Evolutionary conservation across 2,329 filamentous ascomycete genomes (phyloP).

Genomic region (Ambrosiella cleistominuta): DNA sequence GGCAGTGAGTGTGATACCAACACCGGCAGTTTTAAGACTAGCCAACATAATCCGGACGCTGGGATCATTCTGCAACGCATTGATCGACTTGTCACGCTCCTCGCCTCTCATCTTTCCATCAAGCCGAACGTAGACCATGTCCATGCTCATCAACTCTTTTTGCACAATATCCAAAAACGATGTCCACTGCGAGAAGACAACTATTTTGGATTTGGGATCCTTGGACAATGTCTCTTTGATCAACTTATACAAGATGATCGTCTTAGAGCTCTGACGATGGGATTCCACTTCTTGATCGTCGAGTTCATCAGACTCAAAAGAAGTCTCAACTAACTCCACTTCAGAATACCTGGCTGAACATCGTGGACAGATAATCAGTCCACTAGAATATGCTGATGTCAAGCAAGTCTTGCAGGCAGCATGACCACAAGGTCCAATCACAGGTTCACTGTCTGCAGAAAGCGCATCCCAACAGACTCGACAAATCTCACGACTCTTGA

Average conservation of each 20-base stretch:
- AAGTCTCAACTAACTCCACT: slow-evolving; percentile 25
- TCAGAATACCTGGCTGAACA: slow-evolving; percentile 54
- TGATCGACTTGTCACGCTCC: slow-evolving; percentile 54
- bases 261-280: slow-evolving; percentile 63
- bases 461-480: slow-evolving; percentile 62
- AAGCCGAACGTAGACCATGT: slow-evolving; percentile 51
- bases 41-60: slow-evolving; percentile 62
- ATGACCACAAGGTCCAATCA: slow-evolving; percentile 77
- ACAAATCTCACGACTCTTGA: slow-evolving; percentile 55
- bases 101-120: slow-evolving; percentile 62
- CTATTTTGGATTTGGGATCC: slow-evolving; percentile 47
- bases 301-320: background rate
- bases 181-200: slow-evolving; percentile 66
- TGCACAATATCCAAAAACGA: slow-evolving; percentile 57
- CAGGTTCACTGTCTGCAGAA: slow-evolving; percentile 36
- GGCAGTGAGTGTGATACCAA: slow-evolving; percentile 71
- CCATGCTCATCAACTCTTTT: slow-evolving; percentile 41
- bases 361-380: slow-evolving; percentile 65
- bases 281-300: slow-evolving; percentile 25
- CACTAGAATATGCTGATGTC: slow-evolving; percentile 39
- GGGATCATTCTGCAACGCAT: slow-evolving; percentile 47
- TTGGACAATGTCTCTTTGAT: slow-evolving; percentile 45
- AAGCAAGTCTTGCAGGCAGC: slow-evolving; percentile 63
- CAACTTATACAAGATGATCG: slow-evolving; percentile 60
- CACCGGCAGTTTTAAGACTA: slow-evolving; percentile 63